Base-by-base conservation (phyloP, 1,284 basidiomycete genomes). In the Apiotrichum veenhuisii region DNA sequence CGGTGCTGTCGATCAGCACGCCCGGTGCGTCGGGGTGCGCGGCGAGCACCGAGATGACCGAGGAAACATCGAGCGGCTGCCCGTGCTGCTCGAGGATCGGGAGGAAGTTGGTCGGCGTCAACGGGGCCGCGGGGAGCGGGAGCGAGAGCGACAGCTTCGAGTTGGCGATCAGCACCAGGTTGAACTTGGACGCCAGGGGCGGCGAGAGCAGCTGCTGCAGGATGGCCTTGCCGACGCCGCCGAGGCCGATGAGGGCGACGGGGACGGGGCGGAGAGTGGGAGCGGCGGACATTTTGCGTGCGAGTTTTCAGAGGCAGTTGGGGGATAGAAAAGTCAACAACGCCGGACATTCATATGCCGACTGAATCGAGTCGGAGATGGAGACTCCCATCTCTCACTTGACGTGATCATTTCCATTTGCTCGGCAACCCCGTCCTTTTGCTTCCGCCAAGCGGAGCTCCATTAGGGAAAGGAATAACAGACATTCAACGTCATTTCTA, bases 1-100 rank as follows among this genome's bases (percentile, higher is more conserved):
- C 90, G 0, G 96, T 98, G 75, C 94, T 96, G 78, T 99, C 95
- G 57, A 99, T 88, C 22, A 99, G 76, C 3, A 90, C 87, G 33
- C 89, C 86, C 53, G 83, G 84, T 72, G 71, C 45, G 80, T 80
- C 61, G 82, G 80, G 55, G 77, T 72, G 69, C 18, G 62, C 57
- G 26, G 73, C 67, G 36, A 80, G 74, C 11, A 77, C 67, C 3
- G 72, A 70, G 47, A 80, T 72, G 63, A 79, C 64, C 1, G 69
- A 75, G 76, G 67, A 59, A 9, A 86, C 69, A 54, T 78, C 75
- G 27, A 79, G 71, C 3, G 73, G 66, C 15, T 64, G 59, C 9
- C 71, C 74, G 38, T 78, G 63, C 50, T 70, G 59, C 59, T 78
- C 71, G 17, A 78, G 65, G 33, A 75, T 68, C 11, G 73, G 71